Base-by-base conservation (phyloP, 352 stramenopile species). In the Lagenidium giganteum region DNA sequence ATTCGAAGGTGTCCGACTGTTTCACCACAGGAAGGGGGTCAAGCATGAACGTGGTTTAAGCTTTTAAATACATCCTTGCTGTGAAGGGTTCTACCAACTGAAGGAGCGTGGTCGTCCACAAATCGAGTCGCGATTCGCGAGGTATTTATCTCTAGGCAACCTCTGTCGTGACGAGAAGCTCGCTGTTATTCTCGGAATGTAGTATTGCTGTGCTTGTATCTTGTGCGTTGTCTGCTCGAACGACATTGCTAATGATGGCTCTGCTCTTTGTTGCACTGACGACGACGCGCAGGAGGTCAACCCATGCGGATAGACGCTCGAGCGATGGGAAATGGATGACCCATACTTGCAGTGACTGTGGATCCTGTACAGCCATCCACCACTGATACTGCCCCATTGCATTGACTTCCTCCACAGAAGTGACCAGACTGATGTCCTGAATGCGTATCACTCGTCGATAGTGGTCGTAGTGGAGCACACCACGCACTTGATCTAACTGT, bases 31-130 rank as follows among this genome's bases (percentile, higher is more conserved):
- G 42, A 35, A 47, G 29, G 51, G 22, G 49, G 51, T 45, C 49
- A 54, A 44, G 51, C 45, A 53, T 12, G 52, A 51, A 32, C 44
- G 20, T 42, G 42, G 29, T 42, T 45, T 73, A 71, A 73, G 64
- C 58, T 69, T 83, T 80, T 61, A 72, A 86, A 88, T 88, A 84
- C 69, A 86, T 64, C 64, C 60, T 77, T 75, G 70, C 66, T 65
- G 66, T 78, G 68, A 78, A 70, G 76, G 76, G 76, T 84, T 86
- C 76, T 76, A 70, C 64, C 43, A 51, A 35, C n/a, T n/a, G n/a
- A n/a, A n/a, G n/a, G n/a, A n/a, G n/a, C n/a, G n/a, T n/a, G n/a
- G n/a, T n/a, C n/a, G n/a, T n/a, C n/a, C n/a, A n/a, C n/a, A n/a
- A n/a, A n/a, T n/a, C n/a, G n/a, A n/a, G n/a, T n/a, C n/a, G n/a